These are phyloP conservation scores for Neotropicomus parvogracilis DNA, from an alignment of 1,284 basidiomycete genomes.

Conservation along the genomic window DNA sequence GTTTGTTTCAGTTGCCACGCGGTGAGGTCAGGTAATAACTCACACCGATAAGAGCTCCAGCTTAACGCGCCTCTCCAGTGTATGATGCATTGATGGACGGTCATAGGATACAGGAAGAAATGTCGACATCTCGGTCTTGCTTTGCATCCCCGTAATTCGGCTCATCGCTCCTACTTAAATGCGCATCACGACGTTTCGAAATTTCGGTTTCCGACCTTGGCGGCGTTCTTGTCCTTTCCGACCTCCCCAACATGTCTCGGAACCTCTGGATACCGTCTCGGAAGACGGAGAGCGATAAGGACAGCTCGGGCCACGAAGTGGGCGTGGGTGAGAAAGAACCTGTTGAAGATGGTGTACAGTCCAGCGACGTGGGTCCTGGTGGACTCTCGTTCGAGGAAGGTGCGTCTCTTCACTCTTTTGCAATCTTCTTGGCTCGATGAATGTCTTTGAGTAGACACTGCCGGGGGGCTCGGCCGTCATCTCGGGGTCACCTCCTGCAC, in stretches of 20 bases:
- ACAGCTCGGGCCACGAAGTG: background rate
- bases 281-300: conserved; percentile 4
- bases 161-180: too few relatives aligned
- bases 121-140: background rate
- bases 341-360: background rate
- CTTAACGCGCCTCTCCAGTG: too few relatives aligned
- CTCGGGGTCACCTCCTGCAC: conserved; percentile 49
- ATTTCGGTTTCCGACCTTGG: too few relatives aligned
- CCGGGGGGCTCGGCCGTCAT: conserved; percentile 51
- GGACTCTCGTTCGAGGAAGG: conserved; percentile 32
- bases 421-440: background rate
- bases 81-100: too few relatives aligned
- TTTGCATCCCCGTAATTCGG: background rate
- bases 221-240: too few relatives aligned
- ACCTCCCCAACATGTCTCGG: conserved; percentile 8
- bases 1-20: too few relatives aligned
- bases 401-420: conserved; percentile 2
- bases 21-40: too few relatives aligned
- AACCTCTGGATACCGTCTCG: conserved; percentile 2
- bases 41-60: too few relatives aligned
- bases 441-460: conserved; percentile 31
- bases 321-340: background rate
- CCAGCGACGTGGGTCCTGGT: conserved; percentile 18
- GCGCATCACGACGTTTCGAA: too few relatives aligned
- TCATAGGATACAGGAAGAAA: background rate